Percentiles rank a stretch among this genome's conserved stretches.
These are phyloP conservation scores for Rhodotorula diobovata DNA, from an alignment of 768 basidiomycete genomes.

Conservation along the genomic window DNA sequence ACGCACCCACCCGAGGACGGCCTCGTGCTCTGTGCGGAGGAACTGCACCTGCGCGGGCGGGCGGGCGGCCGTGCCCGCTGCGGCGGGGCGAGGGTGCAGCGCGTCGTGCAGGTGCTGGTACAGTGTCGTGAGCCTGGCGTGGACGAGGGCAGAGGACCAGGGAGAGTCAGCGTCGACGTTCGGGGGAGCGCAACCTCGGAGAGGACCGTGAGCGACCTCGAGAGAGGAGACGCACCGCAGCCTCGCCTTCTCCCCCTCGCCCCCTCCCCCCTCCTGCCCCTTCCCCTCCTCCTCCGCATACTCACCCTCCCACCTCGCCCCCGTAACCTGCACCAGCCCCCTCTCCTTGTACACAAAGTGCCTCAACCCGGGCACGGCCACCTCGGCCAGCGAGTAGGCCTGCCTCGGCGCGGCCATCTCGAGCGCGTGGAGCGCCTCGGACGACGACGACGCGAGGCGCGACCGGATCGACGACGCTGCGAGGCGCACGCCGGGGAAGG, in stretches of 20 bases:
- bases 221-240: conserved; percentile 42
- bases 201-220: no score
- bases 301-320: conserved; percentile 78
- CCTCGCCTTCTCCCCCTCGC: conserved; percentile 52
- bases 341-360: conserved; percentile 95
- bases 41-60: conserved; percentile 76
- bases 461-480: conserved; percentile 64
- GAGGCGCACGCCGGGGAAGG: conserved; percentile 68
- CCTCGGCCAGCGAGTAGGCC: conserved; percentile 50
- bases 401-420: conserved; percentile 9
- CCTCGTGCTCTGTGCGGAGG: conserved; percentile 76
- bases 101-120: conserved; percentile 85
- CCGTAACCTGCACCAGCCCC: conserved; percentile 79
- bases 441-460: conserved; percentile 53
- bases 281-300: conserved; percentile 62
- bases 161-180: neutral
- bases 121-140: conserved; percentile 67
- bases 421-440: conserved; percentile 10
- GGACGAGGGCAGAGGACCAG: neutral
- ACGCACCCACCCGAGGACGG: conserved; percentile 89
- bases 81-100: conserved; percentile 83
- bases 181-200: no score
- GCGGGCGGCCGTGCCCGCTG: conserved; percentile 52
- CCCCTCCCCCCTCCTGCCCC: conserved; percentile 52
- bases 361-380: conserved; percentile 81